These are phyloP conservation scores for Monilinia aucupariae DNA, from an alignment of 2,329 filamentous ascomycete genomes.

Conservation along the genomic window DNA sequence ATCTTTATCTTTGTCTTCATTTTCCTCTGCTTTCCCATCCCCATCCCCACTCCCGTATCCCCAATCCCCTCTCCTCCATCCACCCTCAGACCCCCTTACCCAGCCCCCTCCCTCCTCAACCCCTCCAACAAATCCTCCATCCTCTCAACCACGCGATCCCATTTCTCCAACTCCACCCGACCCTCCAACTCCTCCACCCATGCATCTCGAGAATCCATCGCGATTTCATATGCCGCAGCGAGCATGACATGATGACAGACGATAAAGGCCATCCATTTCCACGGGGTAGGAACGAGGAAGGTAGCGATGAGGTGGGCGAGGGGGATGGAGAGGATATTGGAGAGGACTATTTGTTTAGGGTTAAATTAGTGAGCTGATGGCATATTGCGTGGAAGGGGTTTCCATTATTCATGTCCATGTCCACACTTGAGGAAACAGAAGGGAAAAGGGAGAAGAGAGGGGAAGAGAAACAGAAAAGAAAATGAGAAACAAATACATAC, in stretches of 20 bases:
- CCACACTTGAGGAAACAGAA: neutral
- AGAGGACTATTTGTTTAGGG: constrained; percentile 15
- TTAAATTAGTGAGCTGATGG: too few relatives aligned
- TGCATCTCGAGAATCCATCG: neutral
- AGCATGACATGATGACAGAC: neutral
- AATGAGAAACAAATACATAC: neutral
- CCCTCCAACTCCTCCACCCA: neutral
- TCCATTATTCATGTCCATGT: neutral
- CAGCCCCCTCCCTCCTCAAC: neutral
- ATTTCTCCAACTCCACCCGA: neutral
- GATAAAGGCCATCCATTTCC: neutral
- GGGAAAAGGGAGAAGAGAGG: neutral
- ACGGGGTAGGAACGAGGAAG: neutral
- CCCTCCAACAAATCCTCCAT: neutral
- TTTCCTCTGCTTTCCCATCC: too few relatives aligned
- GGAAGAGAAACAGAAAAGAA: neutral
- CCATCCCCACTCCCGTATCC: too few relatives aligned
- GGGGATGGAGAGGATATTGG: constrained; percentile 20
- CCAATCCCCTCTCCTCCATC: too few relatives aligned
- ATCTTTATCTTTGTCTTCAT: too few relatives aligned
- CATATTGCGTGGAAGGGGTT: too few relatives aligned
- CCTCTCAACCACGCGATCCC: neutral
- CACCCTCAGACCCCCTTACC: too few relatives aligned
- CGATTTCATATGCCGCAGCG: neutral
- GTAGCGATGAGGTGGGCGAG: constrained; percentile 15